Base-by-base conservation (phyloP, 2,329 filamentous ascomycete genomes). In the Byssothecium circinans region DNA sequence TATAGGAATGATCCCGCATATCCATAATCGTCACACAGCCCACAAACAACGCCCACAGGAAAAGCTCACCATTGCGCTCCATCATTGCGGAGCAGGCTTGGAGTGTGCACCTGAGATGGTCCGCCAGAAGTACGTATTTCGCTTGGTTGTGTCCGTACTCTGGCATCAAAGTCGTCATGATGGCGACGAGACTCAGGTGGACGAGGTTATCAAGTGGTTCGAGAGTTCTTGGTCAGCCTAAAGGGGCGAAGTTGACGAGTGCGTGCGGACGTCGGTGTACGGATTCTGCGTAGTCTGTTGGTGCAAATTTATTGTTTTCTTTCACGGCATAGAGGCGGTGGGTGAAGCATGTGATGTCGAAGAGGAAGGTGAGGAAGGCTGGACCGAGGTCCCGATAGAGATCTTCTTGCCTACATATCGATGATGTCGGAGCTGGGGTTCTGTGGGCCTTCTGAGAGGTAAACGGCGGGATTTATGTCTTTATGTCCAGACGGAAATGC, bases 121-220 rank as follows among this genome's bases (percentile, higher is more conserved):
- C 36, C 8, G 37, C 30, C 11, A 53, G 20, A n/a, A 53, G 30
- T 17, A 45, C 43, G 19, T 50, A 49, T 25, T 37, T 37, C 2
- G 45, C 30, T 18, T 47, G 32, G 11, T 45, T 38, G 18, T 34
- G 25, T 17, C 46, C 47, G 18, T 53, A 53, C 15, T 50, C 47
- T 34, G 50, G 47, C 43, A 53, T 38, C 6, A 44, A 22, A 2
- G 36, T 53, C 4, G 47, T 50, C 50, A 53, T 53, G 2, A 47
- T 36, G 8, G 47, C 43, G 11, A 47, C 25, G 4, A 53, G 41
- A 15, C 8, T 42, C 37, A 50, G 20, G 35, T 53, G 50, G 14
- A 49, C 40, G 4, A 49, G 29, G 30, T 53, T 36, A 4, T 52
- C 38, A 7, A 49, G 27, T 11, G 29, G 20, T 7, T 20, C 27